Conservation (phyloP, 78 protist genomes). For the Pelomyxa schiedti region DNA sequence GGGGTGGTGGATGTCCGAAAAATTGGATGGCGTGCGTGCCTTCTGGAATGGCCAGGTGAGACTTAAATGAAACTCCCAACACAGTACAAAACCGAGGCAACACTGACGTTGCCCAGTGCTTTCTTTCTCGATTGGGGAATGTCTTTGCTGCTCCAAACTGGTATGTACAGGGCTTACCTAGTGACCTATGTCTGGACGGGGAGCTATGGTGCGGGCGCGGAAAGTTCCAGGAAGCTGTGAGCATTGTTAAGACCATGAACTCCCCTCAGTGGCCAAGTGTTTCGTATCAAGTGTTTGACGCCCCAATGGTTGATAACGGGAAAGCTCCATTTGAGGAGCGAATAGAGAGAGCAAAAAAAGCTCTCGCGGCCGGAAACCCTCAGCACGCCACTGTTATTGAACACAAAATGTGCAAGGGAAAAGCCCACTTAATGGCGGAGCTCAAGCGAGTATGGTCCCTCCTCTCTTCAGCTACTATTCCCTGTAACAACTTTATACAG, state of each 20-base stretch:
- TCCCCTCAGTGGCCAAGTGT: neutral
- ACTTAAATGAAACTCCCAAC: neutral
- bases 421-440: neutral
- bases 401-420: neutral
- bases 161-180: conserved; percentile 11
- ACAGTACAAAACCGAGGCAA: neutral
- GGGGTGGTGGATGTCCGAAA: conserved; percentile 39
- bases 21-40: conserved; percentile 48
- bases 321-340: conserved; percentile 21
- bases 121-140: conserved; percentile 34
- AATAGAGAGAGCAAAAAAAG: neutral
- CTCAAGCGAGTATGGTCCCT: conserved; percentile 1
- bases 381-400: neutral
- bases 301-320: neutral
- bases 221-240: neutral
- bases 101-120: neutral
- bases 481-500: neutral
- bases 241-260: neutral
- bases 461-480: neutral
- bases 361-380: neutral
- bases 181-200: conserved; percentile 18
- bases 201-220: conserved; percentile 13
- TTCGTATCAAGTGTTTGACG: conserved; percentile 24
- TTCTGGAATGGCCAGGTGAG: conserved; percentile 35
- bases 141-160: conserved; percentile 9